Base-by-base conservation (phyloP, 768 basidiomycete species). In the Cubamyces sp. region DNA sequence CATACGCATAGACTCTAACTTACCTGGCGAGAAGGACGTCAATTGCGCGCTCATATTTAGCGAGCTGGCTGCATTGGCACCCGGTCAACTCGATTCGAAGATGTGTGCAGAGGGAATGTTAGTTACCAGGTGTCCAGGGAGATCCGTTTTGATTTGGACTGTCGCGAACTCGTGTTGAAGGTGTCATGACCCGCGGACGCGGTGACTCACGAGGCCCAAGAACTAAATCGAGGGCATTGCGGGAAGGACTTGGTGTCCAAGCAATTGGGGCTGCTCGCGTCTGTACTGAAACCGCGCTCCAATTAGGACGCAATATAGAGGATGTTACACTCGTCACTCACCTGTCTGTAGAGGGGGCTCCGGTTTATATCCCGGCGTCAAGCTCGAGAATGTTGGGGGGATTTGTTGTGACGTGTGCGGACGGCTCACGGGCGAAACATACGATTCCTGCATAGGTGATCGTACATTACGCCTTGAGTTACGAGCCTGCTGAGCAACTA, bases 201-300 rank as follows among this genome's bases (percentile, higher is more conserved):
- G 58, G 50, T 14, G 58, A 60, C 26, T 30, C n/a, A 18, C 58
- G 18, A 8, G 41, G 30, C 9, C 58, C 58, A 4, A 60, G 42
- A 18, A 46, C 50, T 11, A 60, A 21, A 16, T 60, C 41, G 14
- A 59, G 57, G 9, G 57, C 57, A 26, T 59, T 59, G 11, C 15
- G 41, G 8, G 40, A 28, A 52, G 49, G 49, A 30, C 42, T 43
- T 3, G 57, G 49, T 8, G n/a, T 43, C 49, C 48, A 51, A 12
- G 41, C 21, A 16, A 59, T 19, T 1, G 48, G 57, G 1, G 37
- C 39, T 19, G 41, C 49, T 16, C 57, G 49, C 25, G 26, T 52
- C 23, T 59, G 57, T 12, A 59, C 57, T 59, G 19, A 16, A 14
- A n/a, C 6, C 4, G 3, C 23, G 21, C 3, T 19, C n/a, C 25